phyloP scores from a whole-genome alignment of 164 flowering plant species.

The Liquidambar formosana region DNA sequence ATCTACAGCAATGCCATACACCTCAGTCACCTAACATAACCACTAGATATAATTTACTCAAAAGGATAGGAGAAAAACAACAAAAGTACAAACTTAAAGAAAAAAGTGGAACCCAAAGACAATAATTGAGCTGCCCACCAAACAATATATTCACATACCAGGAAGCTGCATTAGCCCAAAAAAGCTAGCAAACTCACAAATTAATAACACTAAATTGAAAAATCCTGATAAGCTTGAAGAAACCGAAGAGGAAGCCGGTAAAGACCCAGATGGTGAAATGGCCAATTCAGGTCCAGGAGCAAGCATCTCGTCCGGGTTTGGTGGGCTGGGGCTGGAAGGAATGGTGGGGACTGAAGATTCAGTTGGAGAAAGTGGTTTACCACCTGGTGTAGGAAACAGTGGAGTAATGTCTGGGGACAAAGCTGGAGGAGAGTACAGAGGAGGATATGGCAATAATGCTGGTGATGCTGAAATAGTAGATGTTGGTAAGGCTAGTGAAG shows the following conservation, averaged over 20 bases:
- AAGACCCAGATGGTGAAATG: slow-evolving; percentile 33
- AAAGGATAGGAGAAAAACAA: neutral
- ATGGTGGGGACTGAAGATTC: slow-evolving; percentile 49
- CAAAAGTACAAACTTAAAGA: slow-evolving; percentile 5
- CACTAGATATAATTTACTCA: neutral
- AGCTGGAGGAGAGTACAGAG: slow-evolving; percentile 27
- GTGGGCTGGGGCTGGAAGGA: slow-evolving; percentile 69
- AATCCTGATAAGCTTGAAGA: slow-evolving; percentile 9
- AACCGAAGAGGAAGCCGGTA: slow-evolving; percentile 35
- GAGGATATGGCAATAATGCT: slow-evolving; percentile 30
- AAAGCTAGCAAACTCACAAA: slow-evolving; percentile 17
- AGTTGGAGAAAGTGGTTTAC: slow-evolving; percentile 30
- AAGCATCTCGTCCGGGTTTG: slow-evolving; percentile 46
- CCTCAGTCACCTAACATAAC: slow-evolving; percentile 17
- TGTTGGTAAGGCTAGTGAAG: slow-evolving; percentile 12
- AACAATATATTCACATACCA: slow-evolving; percentile 14
- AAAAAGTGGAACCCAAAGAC: slow-evolving; percentile 3
- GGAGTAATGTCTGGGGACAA: slow-evolving; percentile 59
- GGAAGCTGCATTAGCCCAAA: slow-evolving; percentile 23
- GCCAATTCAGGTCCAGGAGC: slow-evolving; percentile 33
- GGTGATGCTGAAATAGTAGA: slow-evolving; percentile 55
- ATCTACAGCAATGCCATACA: slow-evolving; percentile 9
- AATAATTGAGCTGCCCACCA: slow-evolving; percentile 2
- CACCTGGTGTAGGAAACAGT: slow-evolving; percentile 46
- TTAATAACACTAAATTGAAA: slow-evolving; percentile 5